Conservation (phyloP, 176 grass and related monocot species). For the Musa acuminata region DNA sequence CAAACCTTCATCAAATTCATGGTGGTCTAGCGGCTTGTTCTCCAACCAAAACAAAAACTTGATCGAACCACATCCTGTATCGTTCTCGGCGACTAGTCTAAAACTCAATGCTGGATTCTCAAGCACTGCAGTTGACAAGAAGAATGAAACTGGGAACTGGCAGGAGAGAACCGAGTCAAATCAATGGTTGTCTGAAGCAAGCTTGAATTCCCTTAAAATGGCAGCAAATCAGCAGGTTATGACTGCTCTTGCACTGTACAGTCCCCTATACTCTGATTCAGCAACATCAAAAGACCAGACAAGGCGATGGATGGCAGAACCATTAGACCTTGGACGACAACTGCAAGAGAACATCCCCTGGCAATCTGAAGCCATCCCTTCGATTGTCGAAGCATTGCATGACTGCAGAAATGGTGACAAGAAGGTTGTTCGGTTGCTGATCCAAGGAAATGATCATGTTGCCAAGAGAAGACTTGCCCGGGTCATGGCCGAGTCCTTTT, state of each 20-base stretch:
- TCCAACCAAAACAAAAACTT: conserved; percentile 29
- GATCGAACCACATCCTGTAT: conserved; percentile 7
- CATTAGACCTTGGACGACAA: conserved; percentile 36
- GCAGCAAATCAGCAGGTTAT: conserved; percentile 23
- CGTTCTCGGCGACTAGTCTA: not conserved
- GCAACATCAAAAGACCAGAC: conserved; percentile 40
- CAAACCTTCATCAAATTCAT: conserved; percentile 16
- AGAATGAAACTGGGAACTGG: not conserved
- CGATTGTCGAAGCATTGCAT: conserved; percentile 38
- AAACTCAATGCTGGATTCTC: not conserved
- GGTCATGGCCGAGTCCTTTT: conserved; percentile 38
- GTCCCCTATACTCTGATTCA: conserved; percentile 52
- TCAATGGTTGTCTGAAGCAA: not conserved
- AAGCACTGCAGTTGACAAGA: not conserved
- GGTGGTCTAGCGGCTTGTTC: conserved; percentile 31
- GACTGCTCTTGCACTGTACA: conserved; percentile 34
- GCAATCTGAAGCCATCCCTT: conserved; percentile 35
- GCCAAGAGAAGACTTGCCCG: conserved; percentile 33
- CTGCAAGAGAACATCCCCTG: conserved; percentile 62
- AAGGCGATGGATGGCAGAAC: conserved; percentile 15
- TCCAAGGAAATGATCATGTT: conserved; percentile 49
- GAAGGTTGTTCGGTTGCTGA: conserved; percentile 38
- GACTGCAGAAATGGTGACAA: conserved; percentile 2
- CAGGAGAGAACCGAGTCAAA: not conserved
- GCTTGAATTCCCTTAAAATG: not conserved